Evolutionary conservation across 192 early-diverging fungal species (phyloP).

Genomic region (Coemansia sp.): DNA sequence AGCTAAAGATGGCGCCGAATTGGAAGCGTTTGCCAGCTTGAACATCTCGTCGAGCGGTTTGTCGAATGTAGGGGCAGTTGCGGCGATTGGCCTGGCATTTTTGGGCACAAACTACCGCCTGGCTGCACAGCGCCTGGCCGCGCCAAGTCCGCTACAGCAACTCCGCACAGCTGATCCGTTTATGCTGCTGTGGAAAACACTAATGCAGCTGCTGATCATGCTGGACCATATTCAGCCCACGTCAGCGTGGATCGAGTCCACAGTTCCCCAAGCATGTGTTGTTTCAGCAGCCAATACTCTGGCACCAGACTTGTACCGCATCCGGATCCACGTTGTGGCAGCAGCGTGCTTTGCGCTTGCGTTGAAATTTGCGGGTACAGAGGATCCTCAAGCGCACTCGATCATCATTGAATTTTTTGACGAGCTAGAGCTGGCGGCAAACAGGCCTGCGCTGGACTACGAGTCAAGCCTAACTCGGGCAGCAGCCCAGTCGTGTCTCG

Average conservation of each 20-base stretch:
- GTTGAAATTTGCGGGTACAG: slow-evolving; percentile 41
- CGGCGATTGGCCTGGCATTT: slow-evolving; percentile 83
- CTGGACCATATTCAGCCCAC: slow-evolving; percentile 68
- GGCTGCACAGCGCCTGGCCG: slow-evolving; percentile 64
- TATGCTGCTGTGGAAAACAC: slow-evolving; percentile 64
- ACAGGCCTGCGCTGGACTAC: slow-evolving; percentile 26
- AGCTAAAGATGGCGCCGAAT: neutral
- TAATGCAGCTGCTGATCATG: slow-evolving; percentile 74
- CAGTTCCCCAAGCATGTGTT: slow-evolving; percentile 9
- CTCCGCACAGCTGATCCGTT: slow-evolving; percentile 76
- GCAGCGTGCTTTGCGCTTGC: slow-evolving; percentile 45
- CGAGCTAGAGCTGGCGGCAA: slow-evolving; percentile 18
- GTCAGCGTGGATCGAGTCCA: slow-evolving; percentile 62
- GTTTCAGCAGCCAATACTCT: neutral
- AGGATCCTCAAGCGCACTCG: slow-evolving; percentile 20
- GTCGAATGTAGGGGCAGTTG: slow-evolving; percentile 57
- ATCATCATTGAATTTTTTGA: slow-evolving; percentile 35
- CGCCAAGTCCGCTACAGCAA: slow-evolving; percentile 59
- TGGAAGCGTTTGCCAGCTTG: slow-evolving; percentile 18
- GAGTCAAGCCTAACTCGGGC: slow-evolving; percentile 59
- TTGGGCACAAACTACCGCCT: slow-evolving; percentile 72
- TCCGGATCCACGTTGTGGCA: slow-evolving; percentile 26
- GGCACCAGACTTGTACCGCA: slow-evolving; percentile 29
- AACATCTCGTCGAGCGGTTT: slow-evolving; percentile 11
- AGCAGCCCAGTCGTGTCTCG: slow-evolving; percentile 65